phyloP scores from a whole-genome alignment of 1,284 basidiomycete species.

The Cutaneotrichosporon sp. region DNA sequence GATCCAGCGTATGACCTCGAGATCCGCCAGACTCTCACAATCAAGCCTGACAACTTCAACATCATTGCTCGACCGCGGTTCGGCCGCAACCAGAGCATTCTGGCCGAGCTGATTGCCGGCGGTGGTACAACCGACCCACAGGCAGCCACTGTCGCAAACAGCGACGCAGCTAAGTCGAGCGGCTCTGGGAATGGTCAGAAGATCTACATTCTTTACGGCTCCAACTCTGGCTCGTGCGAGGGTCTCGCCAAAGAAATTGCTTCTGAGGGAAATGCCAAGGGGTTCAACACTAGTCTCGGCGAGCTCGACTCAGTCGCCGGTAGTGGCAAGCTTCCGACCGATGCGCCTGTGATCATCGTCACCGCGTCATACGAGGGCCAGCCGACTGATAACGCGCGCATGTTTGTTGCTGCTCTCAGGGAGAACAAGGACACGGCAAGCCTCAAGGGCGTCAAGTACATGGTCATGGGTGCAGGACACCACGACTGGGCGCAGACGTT shows the following conservation, averaged over 20 bases:
- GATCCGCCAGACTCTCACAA: slow-evolving; percentile 53
- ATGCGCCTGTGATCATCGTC: slow-evolving; percentile 54
- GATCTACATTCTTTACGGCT: slow-evolving; percentile 26
- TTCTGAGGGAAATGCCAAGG: slow-evolving; percentile 49
- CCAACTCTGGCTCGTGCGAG: slow-evolving; percentile 55
- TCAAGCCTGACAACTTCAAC: slow-evolving; percentile 53
- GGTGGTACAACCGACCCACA: neutral
- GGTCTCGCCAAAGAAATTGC: slow-evolving; percentile 54
- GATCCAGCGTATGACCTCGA: slow-evolving; percentile 52
- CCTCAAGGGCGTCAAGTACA: slow-evolving; percentile 50
- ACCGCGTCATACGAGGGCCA: slow-evolving; percentile 57
- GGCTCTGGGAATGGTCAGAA: neutral
- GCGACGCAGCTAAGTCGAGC: neutral
- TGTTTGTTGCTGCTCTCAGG: slow-evolving; percentile 14
- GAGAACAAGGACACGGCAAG: slow-evolving; percentile 1
- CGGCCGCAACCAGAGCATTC: slow-evolving; percentile 18
- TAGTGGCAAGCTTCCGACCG: slow-evolving; percentile 49
- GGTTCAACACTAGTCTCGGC: slow-evolving; percentile 50
- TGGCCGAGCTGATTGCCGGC: slow-evolving; percentile 15
- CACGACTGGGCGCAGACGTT: slow-evolving; percentile 56
- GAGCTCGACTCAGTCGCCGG: slow-evolving; percentile 51
- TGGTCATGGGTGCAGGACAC: slow-evolving; percentile 57
- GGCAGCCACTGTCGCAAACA: neutral
- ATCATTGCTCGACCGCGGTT: slow-evolving; percentile 50
- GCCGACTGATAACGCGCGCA: slow-evolving; percentile 20